A percentile compares a stretch with the other conserved stretches of the same genome.
Conservation (phyloP, 768 basidiomycete species). For the Neoboletus brunneissimus region DNA sequence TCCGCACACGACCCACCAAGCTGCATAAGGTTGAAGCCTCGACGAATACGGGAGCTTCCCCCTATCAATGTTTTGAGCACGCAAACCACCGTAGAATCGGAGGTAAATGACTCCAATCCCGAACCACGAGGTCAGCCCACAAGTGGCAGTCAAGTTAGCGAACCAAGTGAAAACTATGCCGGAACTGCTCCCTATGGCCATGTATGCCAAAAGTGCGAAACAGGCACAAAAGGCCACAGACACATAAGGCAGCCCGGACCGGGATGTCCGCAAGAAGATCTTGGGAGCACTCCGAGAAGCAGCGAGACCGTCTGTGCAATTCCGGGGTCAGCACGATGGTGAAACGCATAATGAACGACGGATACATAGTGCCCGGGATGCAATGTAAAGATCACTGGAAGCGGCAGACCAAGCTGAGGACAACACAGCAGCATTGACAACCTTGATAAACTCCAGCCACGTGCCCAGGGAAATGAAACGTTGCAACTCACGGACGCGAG, state of each 20-base stretch:
- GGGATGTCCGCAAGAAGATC: conserved; percentile 42
- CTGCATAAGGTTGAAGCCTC: conserved; percentile 39
- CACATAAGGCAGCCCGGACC: conserved; percentile 43
- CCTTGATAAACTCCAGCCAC: conserved; percentile 4
- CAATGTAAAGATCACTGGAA: conserved; percentile 35
- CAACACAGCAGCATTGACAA: conserved; percentile 36
- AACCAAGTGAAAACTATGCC: conserved; percentile 42
- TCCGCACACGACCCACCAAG: conserved; percentile 34
- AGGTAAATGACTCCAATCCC: conserved; percentile 43
- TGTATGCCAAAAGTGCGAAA: conserved; percentile 38
- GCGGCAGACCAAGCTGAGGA: conserved; percentile 42
- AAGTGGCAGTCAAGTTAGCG: conserved; percentile 31
- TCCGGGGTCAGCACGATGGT: conserved; percentile 16
- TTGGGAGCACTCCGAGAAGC: conserved; percentile 47
- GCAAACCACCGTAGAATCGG: conserved; percentile 44
- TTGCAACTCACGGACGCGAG: conserved; percentile 39
- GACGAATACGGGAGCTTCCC: conserved; percentile 39
- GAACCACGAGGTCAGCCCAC: conserved; percentile 42
- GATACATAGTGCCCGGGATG: conserved; percentile 35
- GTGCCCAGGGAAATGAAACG: background rate
- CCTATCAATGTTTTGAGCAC: conserved; percentile 47
- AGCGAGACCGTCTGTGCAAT: conserved; percentile 47
- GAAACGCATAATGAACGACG: background rate
- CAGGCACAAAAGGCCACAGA: conserved; percentile 28
- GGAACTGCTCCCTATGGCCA: conserved; percentile 35